Percentiles rank a stretch among this genome's conserved stretches.
These are phyloP conservation scores for Eucalyptus curtisii DNA, from an alignment of 345 rosid genomes.

Conservation along the genomic window DNA sequence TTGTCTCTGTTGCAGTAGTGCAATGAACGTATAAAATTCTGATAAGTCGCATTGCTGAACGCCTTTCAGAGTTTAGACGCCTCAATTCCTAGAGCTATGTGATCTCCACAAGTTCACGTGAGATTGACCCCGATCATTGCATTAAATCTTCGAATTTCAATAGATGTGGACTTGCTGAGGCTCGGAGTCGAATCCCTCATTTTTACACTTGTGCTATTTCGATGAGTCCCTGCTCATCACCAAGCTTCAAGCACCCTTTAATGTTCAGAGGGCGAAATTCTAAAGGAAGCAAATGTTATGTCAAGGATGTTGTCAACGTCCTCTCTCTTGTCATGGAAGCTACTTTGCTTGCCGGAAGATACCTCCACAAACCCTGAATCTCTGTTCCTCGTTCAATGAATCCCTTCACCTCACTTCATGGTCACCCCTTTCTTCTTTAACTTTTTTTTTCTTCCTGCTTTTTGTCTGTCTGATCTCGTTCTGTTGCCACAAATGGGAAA, in stretches of 20 bases:
- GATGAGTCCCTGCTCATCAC: background rate
- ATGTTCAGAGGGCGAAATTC: conserved; percentile 24
- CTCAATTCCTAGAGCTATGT: background rate
- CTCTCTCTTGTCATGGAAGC: conserved; percentile 66
- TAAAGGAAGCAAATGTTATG: conserved; percentile 6
- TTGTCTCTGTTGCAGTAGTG: background rate
- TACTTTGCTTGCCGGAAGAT: conserved; percentile 82
- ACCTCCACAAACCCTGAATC: conserved; percentile 41
- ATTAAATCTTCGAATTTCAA: background rate
- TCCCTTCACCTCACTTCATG: too few relatives aligned
- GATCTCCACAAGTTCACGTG: background rate
- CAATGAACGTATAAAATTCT: background rate
- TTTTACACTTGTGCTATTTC: background rate
- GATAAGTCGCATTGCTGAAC: background rate
- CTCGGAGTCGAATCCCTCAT: background rate
- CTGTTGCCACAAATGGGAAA: too few relatives aligned
- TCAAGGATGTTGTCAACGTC: rapidly evolving
- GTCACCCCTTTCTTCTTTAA: too few relatives aligned
- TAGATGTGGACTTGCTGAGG: background rate
- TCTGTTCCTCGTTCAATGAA: too few relatives aligned
- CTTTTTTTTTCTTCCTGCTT: too few relatives aligned
- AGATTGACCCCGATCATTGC: background rate
- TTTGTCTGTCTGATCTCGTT: too few relatives aligned
- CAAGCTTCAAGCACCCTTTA: background rate
- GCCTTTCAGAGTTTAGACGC: background rate